These are phyloP conservation scores for Biscogniauxia marginata DNA, from an alignment of 2,329 filamentous ascomycete species.

Conservation along the genomic window DNA sequence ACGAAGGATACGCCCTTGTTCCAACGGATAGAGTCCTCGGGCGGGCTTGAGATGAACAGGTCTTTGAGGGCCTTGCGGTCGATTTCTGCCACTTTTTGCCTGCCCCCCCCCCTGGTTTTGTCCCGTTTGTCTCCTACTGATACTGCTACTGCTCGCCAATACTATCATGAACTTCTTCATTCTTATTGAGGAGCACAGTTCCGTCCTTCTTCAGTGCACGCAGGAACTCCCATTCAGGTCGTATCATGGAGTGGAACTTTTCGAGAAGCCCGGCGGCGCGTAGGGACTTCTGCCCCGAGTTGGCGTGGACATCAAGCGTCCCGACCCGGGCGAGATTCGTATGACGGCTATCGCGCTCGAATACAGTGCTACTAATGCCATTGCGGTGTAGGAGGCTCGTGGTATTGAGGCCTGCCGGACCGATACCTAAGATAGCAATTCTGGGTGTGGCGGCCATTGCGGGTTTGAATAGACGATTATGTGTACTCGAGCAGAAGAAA, in stretches of 20 bases:
- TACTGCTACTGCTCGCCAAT: constrained; percentile 1
- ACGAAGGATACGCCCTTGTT: constrained; percentile 11
- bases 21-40: constrained; percentile 22
- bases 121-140: background rate
- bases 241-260: constrained; percentile 23
- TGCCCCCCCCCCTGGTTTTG: constrained; percentile 2
- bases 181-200: constrained; percentile 21
- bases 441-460: constrained; percentile 13
- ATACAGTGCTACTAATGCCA: constrained; percentile 27
- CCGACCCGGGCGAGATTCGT: constrained; percentile 46
- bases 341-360: constrained; percentile 29
- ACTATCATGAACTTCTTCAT: no score
- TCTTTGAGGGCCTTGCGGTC: constrained; percentile 23
- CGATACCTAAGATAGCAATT: constrained; percentile 33
- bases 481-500: no score
- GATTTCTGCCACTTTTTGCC: constrained; percentile 23
- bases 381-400: constrained; percentile 30
- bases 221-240: constrained; percentile 22
- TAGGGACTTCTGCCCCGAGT: constrained; percentile 31
- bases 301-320: constrained; percentile 46
- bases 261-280: constrained; percentile 30
- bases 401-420: constrained; percentile 32
- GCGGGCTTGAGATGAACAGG: constrained; percentile 21
- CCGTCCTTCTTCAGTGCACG: constrained; percentile 25
- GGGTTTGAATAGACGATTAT: no score